Conservation (phyloP, 495 filamentous ascomycete species). For the Talaromyces trachyspermus region DNA sequence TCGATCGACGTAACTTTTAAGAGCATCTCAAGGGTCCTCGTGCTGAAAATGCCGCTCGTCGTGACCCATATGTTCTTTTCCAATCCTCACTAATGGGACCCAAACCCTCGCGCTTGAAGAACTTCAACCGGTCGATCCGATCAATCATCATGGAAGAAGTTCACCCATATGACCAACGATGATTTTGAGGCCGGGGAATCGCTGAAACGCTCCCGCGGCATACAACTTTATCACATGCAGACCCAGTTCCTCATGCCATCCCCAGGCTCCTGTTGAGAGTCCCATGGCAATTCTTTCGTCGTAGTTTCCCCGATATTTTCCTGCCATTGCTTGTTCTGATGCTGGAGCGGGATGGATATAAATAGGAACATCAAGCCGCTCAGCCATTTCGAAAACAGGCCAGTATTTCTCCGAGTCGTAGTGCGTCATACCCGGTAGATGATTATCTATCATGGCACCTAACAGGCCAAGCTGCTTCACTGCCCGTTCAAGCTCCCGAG, state of each 20-base stretch:
- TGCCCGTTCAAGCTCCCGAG: constrained; percentile 35
- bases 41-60: constrained; percentile 8
- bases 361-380: constrained; percentile 47
- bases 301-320: constrained; percentile 4
- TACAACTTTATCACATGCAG: constrained; percentile 10
- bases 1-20: constrained; percentile 6
- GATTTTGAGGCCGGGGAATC: constrained; percentile 13
- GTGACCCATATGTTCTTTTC: constrained; percentile 12
- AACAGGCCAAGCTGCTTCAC: constrained; percentile 41
- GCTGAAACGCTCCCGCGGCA: constrained; percentile 12
- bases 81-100: constrained; percentile 1
- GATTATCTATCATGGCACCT: constrained; percentile 46
- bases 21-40: not conserved
- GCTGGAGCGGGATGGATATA: constrained; percentile 47
- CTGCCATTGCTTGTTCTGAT: not conserved
- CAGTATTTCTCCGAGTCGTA: constrained; percentile 39
- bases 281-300: not conserved
- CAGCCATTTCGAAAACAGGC: constrained; percentile 37
- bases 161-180: constrained; percentile 28
- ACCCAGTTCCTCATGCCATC: constrained; percentile 11
- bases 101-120: not conserved
- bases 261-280: constrained; percentile 5
- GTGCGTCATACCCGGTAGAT: constrained; percentile 11
- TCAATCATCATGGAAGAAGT: constrained; percentile 28
- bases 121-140: constrained; percentile 10